Conservation (phyloP, 1,139 yeast genomes). For the Taiozyma sp. region DNA sequence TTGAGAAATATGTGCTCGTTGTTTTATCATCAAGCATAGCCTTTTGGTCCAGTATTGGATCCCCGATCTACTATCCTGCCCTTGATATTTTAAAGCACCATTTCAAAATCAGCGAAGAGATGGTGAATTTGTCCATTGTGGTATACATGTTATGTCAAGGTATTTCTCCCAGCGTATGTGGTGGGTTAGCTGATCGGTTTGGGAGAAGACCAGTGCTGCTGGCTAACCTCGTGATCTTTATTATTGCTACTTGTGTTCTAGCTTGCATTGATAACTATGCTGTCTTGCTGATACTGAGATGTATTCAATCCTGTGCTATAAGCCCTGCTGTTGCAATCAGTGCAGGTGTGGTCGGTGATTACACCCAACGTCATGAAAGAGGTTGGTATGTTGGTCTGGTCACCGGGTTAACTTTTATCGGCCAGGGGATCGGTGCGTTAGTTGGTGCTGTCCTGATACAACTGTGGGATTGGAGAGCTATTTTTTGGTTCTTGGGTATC, state of each 20-base stretch:
- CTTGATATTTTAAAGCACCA: constrained; percentile 45
- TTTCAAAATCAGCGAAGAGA: constrained; percentile 48
- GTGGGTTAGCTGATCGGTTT: constrained; percentile 57
- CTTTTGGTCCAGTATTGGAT: constrained; percentile 58
- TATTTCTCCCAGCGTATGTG: constrained; percentile 56
- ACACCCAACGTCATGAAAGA: constrained; percentile 53
- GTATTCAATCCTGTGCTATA: constrained; percentile 64
- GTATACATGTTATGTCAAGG: constrained; percentile 71
- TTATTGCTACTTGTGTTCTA: constrained; percentile 54
- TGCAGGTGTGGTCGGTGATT: constrained; percentile 65
- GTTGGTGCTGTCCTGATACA: constrained; percentile 63
- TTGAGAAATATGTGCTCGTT: constrained; percentile 34
- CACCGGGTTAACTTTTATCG: constrained; percentile 59
- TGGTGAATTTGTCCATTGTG: constrained; percentile 63
- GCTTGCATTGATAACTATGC: constrained; percentile 51
- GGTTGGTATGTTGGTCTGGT: constrained; percentile 61
- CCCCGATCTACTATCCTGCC: constrained; percentile 73
- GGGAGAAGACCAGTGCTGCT: constrained; percentile 68
- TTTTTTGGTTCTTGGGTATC: constrained; percentile 69
- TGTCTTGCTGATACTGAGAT: constrained; percentile 49
- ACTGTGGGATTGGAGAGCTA: constrained; percentile 65
- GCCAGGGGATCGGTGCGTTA: constrained; percentile 73
- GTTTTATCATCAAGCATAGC: constrained; percentile 40
- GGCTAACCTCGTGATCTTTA: constrained; percentile 45
- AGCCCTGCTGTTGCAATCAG: constrained; percentile 66